phyloP scores from a whole-genome alignment of 352 stramenopile genomes.

The Plasmopara halstedii region DNA sequence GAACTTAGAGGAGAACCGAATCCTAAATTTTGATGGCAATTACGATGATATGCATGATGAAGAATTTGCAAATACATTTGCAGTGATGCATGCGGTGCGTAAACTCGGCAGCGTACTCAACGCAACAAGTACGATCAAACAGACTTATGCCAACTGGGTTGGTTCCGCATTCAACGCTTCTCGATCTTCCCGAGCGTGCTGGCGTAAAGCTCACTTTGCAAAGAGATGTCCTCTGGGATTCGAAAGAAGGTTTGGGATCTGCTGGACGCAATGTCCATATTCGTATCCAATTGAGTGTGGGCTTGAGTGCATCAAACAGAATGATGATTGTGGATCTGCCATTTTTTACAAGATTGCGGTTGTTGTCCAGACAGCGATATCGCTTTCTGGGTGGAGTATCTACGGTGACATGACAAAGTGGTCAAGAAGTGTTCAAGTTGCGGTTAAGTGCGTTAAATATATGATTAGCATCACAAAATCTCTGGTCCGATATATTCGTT shows the following conservation, averaged over 20 bases:
- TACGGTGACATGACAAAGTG: constrained; percentile 24
- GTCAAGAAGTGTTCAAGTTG: constrained; percentile 14
- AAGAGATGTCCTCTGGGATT: constrained; percentile 29
- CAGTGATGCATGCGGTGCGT: constrained; percentile 9
- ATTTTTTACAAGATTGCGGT: constrained; percentile 27
- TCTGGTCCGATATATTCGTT: constrained; percentile 25
- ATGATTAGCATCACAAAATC: constrained; percentile 30
- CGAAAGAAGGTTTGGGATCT: constrained; percentile 19
- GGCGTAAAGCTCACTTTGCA: constrained; percentile 28
- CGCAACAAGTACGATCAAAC: constrained; percentile 23
- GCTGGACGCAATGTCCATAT: constrained; percentile 35
- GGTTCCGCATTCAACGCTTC: constrained; percentile 3
- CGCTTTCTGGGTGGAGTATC: constrained; percentile 13
- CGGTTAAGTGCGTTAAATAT: constrained; percentile 32
- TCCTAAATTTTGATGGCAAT: constrained; percentile 1
- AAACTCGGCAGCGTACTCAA: constrained; percentile 20
- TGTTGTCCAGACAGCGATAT: constrained; percentile 18
- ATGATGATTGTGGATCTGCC: constrained; percentile 24
- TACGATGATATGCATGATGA: background rate
- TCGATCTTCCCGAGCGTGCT: constrained; percentile 20
- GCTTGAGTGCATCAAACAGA: constrained; percentile 35
- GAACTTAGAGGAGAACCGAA: constrained; percentile 3
- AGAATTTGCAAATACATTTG: background rate
- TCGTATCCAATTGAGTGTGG: constrained; percentile 37
- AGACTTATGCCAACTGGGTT: constrained; percentile 29